phyloP scores from a whole-genome alignment of 768 basidiomycete species.

The Rossbeevera mucosa region DNA sequence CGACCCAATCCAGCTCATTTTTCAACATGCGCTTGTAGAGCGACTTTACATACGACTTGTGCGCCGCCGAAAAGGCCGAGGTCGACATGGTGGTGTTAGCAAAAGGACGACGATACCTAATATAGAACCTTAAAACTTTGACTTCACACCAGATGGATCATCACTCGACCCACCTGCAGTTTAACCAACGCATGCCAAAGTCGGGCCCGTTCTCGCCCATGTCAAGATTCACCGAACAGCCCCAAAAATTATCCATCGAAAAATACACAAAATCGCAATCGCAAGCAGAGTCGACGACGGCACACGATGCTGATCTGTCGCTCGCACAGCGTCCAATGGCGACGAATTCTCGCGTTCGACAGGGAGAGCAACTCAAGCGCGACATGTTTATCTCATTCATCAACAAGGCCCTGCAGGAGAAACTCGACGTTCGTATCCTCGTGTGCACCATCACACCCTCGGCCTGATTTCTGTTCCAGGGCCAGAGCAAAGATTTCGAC shows the following conservation, averaged over 20 bases:
- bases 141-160: conserved; percentile 54
- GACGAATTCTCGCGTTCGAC: conserved; percentile 73
- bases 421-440: conserved; percentile 51
- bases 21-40: conserved; percentile 84
- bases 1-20: conserved; percentile 87
- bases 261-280: conserved; percentile 40
- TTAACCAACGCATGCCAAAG: conserved; percentile 68
- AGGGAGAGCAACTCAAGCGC: conserved; percentile 70
- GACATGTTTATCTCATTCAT: conserved; percentile 85
- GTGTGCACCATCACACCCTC: conserved; percentile 1
- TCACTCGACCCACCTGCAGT: conserved; percentile 70
- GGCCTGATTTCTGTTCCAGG: conserved; percentile 41
- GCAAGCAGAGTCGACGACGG: conserved; percentile 24
- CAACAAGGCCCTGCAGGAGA: conserved; percentile 74
- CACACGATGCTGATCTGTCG: conserved; percentile 11
- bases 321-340: conserved; percentile 54
- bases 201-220: conserved; percentile 52
- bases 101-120: conserved; percentile 11
- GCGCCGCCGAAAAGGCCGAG: conserved; percentile 65
- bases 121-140: conserved; percentile 6
- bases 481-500: conserved; percentile 71
- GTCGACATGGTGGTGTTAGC: conserved; percentile 38
- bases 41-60: conserved; percentile 84
- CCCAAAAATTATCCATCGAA: conserved; percentile 40
- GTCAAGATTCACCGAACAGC: conserved; percentile 42